These are phyloP conservation scores for Puccinia hordei DNA, from an alignment of 1,284 basidiomycete genomes.

Conservation along the genomic window DNA sequence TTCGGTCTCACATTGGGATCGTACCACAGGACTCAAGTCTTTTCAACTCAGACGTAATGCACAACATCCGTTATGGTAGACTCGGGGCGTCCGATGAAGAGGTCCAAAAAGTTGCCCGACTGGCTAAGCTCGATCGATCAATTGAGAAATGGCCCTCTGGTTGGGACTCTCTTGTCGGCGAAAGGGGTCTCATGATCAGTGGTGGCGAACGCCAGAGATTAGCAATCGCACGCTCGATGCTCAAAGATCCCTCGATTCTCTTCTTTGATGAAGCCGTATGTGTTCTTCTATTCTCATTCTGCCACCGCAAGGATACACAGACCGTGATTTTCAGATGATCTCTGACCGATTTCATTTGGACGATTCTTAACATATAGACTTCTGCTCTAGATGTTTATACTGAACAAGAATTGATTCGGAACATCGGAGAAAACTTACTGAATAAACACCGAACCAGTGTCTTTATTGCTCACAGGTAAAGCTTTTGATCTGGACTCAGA, in stretches of 20 bases:
- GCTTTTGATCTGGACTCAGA: background rate
- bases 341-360: background rate
- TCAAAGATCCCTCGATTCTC: constrained; percentile 47
- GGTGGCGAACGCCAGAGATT: constrained; percentile 50
- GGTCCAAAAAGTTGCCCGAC: constrained; percentile 31
- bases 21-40: constrained; percentile 50
- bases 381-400: constrained; percentile 50
- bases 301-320: background rate
- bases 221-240: constrained; percentile 49
- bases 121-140: constrained; percentile 41
- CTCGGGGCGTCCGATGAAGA: constrained; percentile 47
- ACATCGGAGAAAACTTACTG: constrained; percentile 44
- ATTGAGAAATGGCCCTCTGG: constrained; percentile 34
- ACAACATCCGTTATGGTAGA: constrained; percentile 48
- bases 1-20: constrained; percentile 44
- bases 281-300: background rate
- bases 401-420: constrained; percentile 49
- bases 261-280: constrained; percentile 51
- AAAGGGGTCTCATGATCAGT: constrained; percentile 48
- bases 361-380: constrained; percentile 1
- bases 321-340: background rate
- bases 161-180: constrained; percentile 45
- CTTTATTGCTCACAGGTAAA: constrained; percentile 50
- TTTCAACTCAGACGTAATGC: constrained; percentile 46
- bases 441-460: constrained; percentile 46